Evolutionary conservation across 768 basidiomycete species (phyloP), one percentile per base, ranked within the genome.

Genomic region (Kwoniella heveanensis): DNA sequence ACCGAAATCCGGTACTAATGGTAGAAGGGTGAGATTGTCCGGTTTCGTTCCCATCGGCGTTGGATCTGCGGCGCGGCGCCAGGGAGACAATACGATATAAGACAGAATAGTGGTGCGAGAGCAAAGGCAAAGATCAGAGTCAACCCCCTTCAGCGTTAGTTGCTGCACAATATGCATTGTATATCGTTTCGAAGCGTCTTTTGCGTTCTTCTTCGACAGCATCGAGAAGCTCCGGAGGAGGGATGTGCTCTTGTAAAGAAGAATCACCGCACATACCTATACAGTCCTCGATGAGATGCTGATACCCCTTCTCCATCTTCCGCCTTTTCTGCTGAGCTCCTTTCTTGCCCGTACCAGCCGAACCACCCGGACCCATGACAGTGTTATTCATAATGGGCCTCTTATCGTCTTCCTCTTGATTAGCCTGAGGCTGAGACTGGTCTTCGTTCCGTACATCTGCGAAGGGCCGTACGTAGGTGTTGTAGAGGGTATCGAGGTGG

Each of bases 251-350:
- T n/a, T n/a, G n/a, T n/a, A n/a, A n/a, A 36, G 32, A 36, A 36
- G 13, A 36, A 36, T 36, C 32, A 7, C 32, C 13, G 32, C 2
- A 58, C 71, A 30, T 22, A 76, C 71, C 74, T 37, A 76, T 76
- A 57, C 67, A 67, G 48, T 76, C 74, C 44, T 73, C 74, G 36
- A 76, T 55, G 21, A 76, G 54, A 36, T 65, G 58, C 19, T 47
- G 56, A 66, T 76, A 76, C n/a, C 71, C 71, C 50, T 72, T 73
- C 44, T 76, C 71, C 55, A 73, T 47, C 26, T 62, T 69, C 48
- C 49, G 66, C 19, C 54, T 46, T 39, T 58, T 65, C 39, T 36
- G 25, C 32, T 54, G 57, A 44, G 30, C 27, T 46, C 56, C 65
- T 46, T 60, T 65, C 30, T 58, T 32, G n/a, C 47, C 32, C 32